phyloP scores from a whole-genome alignment of 2,329 filamentous ascomycete genomes.

The Calonectria montana region DNA sequence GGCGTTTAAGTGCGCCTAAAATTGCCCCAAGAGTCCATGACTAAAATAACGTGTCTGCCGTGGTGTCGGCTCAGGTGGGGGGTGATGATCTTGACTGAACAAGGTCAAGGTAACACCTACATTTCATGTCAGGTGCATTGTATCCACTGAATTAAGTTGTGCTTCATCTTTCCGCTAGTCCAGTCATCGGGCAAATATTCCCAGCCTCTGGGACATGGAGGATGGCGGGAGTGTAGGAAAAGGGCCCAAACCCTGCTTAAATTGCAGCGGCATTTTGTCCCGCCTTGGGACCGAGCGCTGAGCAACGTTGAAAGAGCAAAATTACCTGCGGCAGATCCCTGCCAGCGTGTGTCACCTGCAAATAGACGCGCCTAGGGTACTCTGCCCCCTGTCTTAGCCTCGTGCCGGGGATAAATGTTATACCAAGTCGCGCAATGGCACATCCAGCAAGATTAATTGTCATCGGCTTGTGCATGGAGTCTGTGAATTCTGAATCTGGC shows the following conservation, averaged over 20 bases:
- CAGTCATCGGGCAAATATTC: neutral
- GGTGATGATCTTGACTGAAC: neutral
- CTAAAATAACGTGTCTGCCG: neutral
- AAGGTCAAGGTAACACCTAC: neutral
- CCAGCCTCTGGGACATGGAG: neutral
- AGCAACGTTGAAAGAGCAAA: conserved; percentile 7
- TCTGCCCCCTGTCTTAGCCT: conserved; percentile 1
- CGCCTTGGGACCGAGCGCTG: neutral
- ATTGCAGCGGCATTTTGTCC: conserved; percentile 14
- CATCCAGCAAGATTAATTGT: too few relatives aligned
- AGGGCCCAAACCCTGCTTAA: conserved; percentile 6
- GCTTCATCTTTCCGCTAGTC: neutral
- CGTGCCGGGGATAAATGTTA: conserved; percentile 9
- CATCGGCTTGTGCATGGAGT: too few relatives aligned
- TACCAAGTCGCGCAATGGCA: too few relatives aligned
- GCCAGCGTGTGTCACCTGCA: conserved; percentile 8
- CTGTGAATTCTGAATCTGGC: too few relatives aligned
- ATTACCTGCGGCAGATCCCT: conserved; percentile 20
- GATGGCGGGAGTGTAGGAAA: neutral
- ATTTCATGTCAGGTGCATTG: neutral
- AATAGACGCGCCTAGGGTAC: conserved; percentile 11
- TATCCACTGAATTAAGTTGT: neutral
- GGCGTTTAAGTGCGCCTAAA: conserved; percentile 5
- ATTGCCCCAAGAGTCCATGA: conserved; percentile 3
- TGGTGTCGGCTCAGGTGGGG: neutral